Conservation (phyloP, 345 rosid species). For the Erucastrum elatum region DNA sequence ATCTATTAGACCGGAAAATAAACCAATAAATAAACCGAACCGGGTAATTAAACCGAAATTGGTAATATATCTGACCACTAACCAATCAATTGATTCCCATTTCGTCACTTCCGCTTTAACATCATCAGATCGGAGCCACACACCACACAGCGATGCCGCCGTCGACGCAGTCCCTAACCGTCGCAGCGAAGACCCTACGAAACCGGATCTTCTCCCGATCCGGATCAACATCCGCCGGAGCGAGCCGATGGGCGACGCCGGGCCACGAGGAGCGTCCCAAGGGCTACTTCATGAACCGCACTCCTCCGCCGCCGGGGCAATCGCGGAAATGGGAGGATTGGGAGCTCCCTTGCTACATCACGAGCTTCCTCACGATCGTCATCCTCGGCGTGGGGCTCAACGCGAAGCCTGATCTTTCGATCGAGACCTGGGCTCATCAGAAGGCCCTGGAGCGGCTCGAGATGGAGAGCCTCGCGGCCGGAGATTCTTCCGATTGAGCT, state of each 20-base stretch:
- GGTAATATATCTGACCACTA: not conserved
- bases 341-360: conserved; percentile 98
- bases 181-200: conserved; percentile 57
- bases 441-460: conserved; percentile 88
- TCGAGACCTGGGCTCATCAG: conserved; percentile 99
- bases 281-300: conserved; percentile 81
- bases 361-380: conserved; percentile 92
- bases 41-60: not conserved
- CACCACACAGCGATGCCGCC: conserved; percentile 40
- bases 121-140: conserved; percentile 15
- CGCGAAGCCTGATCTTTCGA: conserved; percentile 97
- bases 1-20: not conserved
- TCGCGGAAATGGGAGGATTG: conserved; percentile 97
- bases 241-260: conserved; percentile 77
- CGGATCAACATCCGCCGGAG: conserved; percentile 59
- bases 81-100: too few species aligned
- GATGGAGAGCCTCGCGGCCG: conserved; percentile 56
- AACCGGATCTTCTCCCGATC: conserved; percentile 54
- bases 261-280: conserved; percentile 95
- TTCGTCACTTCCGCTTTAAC: not conserved
- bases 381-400: conserved; percentile 97
- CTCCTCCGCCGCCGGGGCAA: conserved; percentile 77
- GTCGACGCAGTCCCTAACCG: conserved; percentile 44
- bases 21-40: not conserved
- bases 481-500: conserved; percentile 31